Evolutionary conservation across 23 red algal species (phyloP).

Genomic region (Gracilariopsis chorda): DNA sequence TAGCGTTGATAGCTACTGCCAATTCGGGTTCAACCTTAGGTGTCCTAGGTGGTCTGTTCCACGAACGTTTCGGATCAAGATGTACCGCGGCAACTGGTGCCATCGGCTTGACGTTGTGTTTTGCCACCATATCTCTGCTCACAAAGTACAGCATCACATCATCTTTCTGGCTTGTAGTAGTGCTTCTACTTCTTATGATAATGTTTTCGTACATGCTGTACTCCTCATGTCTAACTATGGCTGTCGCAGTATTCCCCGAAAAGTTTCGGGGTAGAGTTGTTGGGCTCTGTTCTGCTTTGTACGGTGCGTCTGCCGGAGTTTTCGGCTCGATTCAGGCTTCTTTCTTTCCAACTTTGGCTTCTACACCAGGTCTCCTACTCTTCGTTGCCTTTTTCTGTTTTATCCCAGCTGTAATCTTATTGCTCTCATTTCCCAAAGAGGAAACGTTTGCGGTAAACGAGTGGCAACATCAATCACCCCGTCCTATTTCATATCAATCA

Average conservation of each 20-base stretch:
- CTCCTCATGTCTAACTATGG: slow-evolving; percentile 25
- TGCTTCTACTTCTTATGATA: background rate
- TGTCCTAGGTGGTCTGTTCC: slow-evolving; percentile 39
- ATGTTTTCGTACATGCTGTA: slow-evolving; percentile 60
- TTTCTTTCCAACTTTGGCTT: slow-evolving; percentile 25
- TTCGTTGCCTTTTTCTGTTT: background rate
- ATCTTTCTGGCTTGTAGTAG: background rate
- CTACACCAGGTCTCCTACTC: background rate
- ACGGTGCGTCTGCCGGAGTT: slow-evolving; percentile 26
- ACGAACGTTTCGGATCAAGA: slow-evolving; percentile 25
- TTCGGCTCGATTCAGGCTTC: slow-evolving; percentile 32
- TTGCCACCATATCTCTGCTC: background rate
- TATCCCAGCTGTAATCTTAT: background rate
- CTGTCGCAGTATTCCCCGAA: slow-evolving; percentile 20
- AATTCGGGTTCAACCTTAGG: slow-evolving; percentile 51
- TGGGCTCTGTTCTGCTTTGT: slow-evolving; percentile 18
- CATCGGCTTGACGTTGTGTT: background rate
- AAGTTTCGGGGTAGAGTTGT: slow-evolving; percentile 39
- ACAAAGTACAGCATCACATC: background rate
- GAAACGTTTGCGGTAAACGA: background rate
- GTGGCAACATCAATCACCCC: background rate
- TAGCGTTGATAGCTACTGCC: slow-evolving; percentile 10
- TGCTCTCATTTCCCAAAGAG: background rate
- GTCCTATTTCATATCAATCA: background rate
- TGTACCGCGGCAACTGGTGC: slow-evolving; percentile 6